Percentiles rank a stretch among this genome's conserved stretches.
These are phyloP conservation scores for Colletotrichum ledebouriae DNA, from an alignment of 2,329 filamentous ascomycete genomes.

Conservation along the genomic window DNA sequence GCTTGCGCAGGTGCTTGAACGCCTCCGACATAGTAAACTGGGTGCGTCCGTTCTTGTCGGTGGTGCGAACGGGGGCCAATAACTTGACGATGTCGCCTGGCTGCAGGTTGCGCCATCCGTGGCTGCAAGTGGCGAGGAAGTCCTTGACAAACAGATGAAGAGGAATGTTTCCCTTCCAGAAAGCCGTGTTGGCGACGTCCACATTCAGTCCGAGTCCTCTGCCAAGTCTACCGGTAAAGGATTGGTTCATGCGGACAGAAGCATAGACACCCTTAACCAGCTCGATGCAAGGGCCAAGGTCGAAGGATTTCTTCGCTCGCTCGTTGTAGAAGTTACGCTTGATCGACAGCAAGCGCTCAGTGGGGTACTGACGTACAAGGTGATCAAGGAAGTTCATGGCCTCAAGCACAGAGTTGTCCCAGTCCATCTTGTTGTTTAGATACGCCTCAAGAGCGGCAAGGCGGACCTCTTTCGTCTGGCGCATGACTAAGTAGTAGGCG, in stretches of 20 bases:
- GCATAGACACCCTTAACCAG: conserved; percentile 92
- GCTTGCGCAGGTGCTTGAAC: conserved; percentile 67
- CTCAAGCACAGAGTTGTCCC: conserved; percentile 78
- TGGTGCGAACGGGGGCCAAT: conserved; percentile 53
- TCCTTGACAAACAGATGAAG: conserved; percentile 44
- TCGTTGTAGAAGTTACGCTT: conserved; percentile 85
- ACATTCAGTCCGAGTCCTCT: conserved; percentile 84
- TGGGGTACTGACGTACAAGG: conserved; percentile 83
- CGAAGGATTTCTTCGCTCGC: conserved; percentile 60
- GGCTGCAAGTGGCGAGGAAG: conserved; percentile 51
- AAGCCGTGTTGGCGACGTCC: conserved; percentile 91
- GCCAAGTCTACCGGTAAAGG: conserved; percentile 56
- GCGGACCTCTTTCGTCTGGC: conserved; percentile 75
- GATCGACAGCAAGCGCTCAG: conserved; percentile 75
- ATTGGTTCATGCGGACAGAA: conserved; percentile 81
- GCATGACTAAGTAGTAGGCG: conserved; percentile 72
- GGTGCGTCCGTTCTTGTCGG: conserved; percentile 42
- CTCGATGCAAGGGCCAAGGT: conserved; percentile 73
- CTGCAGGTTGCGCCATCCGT: conserved; percentile 48
- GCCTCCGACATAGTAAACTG: conserved; percentile 59
- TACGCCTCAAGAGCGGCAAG: conserved; percentile 77
- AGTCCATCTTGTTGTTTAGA: conserved; percentile 69
- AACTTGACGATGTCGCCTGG: conserved; percentile 47
- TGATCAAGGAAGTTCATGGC: conserved; percentile 94
- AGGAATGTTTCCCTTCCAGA: conserved; percentile 72